Conservation (phyloP, 352 stramenopile species). For the Elongisporangium anandrum region DNA sequence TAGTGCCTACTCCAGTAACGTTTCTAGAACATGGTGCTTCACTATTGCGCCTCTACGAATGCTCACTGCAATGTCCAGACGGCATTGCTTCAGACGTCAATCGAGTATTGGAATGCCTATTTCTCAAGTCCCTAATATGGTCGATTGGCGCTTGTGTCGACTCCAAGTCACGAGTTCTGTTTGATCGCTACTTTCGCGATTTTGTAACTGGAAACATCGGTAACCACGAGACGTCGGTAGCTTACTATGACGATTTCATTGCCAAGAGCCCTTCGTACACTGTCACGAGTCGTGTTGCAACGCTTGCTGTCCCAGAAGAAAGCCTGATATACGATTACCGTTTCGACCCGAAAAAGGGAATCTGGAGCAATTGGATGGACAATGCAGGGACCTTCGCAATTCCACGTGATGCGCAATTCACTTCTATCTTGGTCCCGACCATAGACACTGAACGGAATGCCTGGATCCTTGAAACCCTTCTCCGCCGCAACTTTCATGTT, state of each 20-base stretch:
- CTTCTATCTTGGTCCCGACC: slow-evolving; percentile 89
- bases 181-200: slow-evolving; percentile 82
- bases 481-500: slow-evolving; percentile 88
- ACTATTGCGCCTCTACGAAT: slow-evolving; percentile 79
- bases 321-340: slow-evolving; percentile 89
- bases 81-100: slow-evolving; percentile 62
- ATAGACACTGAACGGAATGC: slow-evolving; percentile 92
- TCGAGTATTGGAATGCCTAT: slow-evolving; percentile 79
- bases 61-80: slow-evolving; percentile 56
- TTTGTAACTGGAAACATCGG: slow-evolving; percentile 45
- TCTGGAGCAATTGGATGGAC: slow-evolving; percentile 84
- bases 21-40: slow-evolving; percentile 88
- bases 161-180: slow-evolving; percentile 68
- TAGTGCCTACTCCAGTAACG: slow-evolving; percentile 84
- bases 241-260: slow-evolving; percentile 79
- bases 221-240: slow-evolving; percentile 27
- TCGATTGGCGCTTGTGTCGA: slow-evolving; percentile 91
- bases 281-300: slow-evolving; percentile 19
- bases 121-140: slow-evolving; percentile 89
- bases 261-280: slow-evolving; percentile 80
- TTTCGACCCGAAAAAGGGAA: slow-evolving; percentile 82
- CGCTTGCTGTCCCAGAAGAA: slow-evolving; percentile 52
- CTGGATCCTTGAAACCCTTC: slow-evolving; percentile 87
- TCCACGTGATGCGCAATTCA: slow-evolving; percentile 73
- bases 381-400: slow-evolving; percentile 43